phyloP scores from a whole-genome alignment of 768 basidiomycete genomes.

The Amylocystis lapponica region DNA sequence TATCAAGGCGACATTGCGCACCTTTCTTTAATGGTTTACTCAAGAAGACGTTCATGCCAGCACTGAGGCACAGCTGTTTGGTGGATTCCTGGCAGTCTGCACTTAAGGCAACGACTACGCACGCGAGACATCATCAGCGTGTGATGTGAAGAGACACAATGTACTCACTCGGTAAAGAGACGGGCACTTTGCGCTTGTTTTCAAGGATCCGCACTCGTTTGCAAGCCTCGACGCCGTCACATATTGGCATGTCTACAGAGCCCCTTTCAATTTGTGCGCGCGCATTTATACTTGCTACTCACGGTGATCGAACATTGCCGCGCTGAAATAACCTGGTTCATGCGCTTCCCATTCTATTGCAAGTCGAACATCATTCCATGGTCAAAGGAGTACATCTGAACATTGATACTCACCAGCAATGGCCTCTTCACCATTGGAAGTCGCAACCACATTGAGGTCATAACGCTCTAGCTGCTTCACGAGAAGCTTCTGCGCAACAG shows the following conservation, averaged over 20 bases:
- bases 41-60: conserved; percentile 74
- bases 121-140: background rate
- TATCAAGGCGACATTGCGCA: conserved; percentile 26
- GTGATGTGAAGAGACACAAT: background rate
- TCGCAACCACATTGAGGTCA: conserved; percentile 54
- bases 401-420: conserved; percentile 48
- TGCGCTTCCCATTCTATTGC: conserved; percentile 62
- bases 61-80: conserved; percentile 68
- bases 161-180: conserved; percentile 50
- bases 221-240: conserved; percentile 71
- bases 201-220: conserved; percentile 59
- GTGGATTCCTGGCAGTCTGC: conserved; percentile 77
- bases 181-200: conserved; percentile 43
- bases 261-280: background rate
- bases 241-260: conserved; percentile 65
- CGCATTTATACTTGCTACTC: conserved; percentile 17
- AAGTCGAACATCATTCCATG: background rate
- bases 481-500: conserved; percentile 61
- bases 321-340: conserved; percentile 61
- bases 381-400: background rate
- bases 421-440: conserved; percentile 65
- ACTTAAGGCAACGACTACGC: conserved; percentile 68
- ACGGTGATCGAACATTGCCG: conserved; percentile 76
- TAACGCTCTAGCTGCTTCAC: conserved; percentile 62
- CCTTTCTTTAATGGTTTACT: conserved; percentile 67